Percentiles rank a stretch among this genome's conserved stretches.
Conservation (phyloP, 139 green algal genomes). For the Chlamydomonas schloesseri region DNA sequence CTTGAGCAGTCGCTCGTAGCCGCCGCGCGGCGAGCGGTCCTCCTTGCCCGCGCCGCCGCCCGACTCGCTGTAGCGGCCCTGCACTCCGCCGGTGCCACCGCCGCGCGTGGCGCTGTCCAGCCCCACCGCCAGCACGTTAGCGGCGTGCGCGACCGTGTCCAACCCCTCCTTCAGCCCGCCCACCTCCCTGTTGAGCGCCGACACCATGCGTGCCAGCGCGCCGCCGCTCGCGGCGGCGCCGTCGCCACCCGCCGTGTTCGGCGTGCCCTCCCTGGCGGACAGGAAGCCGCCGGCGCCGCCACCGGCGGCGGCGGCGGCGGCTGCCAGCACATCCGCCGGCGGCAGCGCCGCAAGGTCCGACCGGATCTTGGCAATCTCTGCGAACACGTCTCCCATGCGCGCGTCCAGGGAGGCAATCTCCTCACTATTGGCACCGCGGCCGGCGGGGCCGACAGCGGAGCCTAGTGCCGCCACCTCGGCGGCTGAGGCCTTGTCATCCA, state of each 20-base stretch:
- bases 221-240: neutral
- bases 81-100: neutral
- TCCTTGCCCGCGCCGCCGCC: constrained; percentile 36
- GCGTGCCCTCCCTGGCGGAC: neutral
- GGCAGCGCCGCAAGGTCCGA: constrained; percentile 18
- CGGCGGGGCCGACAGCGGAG: neutral
- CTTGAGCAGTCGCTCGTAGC: constrained; percentile 55
- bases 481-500: constrained; percentile 22
- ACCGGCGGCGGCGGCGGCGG: neutral
- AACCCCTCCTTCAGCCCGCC: constrained; percentile 43
- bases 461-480: constrained; percentile 22
- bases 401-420: constrained; percentile 37
- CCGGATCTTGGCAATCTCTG: constrained; percentile 37
- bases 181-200: constrained; percentile 20
- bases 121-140: constrained; percentile 61
- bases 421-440: neutral
- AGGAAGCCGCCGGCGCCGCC: neutral
- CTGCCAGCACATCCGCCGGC: neutral
- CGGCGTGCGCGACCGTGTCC: constrained; percentile 56
- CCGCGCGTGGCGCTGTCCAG: constrained; percentile 9
- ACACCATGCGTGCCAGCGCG: constrained; percentile 9
- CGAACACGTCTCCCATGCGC: constrained; percentile 53
- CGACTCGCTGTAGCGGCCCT: constrained; percentile 15
- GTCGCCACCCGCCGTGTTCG: neutral
- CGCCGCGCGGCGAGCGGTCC: constrained; percentile 36